A percentile compares a stretch with the other conserved stretches of the same genome.
Evolutionary conservation across 2,329 filamentous ascomycete genomes (phyloP).

Genomic region (Scytalidium sp.): DNA sequence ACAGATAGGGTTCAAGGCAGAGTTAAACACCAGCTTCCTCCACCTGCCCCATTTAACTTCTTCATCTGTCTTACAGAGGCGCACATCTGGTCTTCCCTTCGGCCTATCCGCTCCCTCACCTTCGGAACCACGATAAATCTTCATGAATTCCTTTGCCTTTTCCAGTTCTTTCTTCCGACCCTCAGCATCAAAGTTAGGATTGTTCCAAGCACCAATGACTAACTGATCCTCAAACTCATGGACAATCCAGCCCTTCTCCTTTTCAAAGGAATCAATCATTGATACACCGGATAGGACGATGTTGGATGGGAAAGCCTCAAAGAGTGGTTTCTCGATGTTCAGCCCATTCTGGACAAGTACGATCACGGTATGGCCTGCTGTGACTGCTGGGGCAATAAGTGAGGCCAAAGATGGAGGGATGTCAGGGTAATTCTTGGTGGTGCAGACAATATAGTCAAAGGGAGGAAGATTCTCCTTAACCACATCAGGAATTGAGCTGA

Average conservation of each 20-base stretch:
- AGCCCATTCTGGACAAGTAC: constrained; percentile 24
- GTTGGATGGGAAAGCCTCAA: constrained; percentile 19
- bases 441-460: constrained; percentile 21
- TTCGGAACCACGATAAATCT: constrained; percentile 14
- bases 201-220: constrained; percentile 17
- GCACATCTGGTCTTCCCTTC: constrained; percentile 6
- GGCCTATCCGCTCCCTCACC: not conserved
- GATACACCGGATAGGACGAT: constrained; percentile 21
- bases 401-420: constrained; percentile 31
- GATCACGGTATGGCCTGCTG: constrained; percentile 17
- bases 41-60: constrained; percentile 13
- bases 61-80: constrained; percentile 3
- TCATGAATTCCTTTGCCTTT: constrained; percentile 17
- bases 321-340: constrained; percentile 22
- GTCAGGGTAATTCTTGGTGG: constrained; percentile 24
- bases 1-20: constrained; percentile 15
- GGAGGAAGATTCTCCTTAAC: constrained; percentile 18
- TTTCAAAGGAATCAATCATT: constrained; percentile 20
- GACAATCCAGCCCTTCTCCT: constrained; percentile 14
- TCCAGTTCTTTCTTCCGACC: constrained; percentile 8
- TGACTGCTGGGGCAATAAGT: constrained; percentile 19
- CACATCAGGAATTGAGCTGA: constrained; percentile 45
- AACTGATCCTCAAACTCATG: constrained; percentile 19
- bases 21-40: constrained; percentile 17
- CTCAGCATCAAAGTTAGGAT: constrained; percentile 12